Percentiles rank a stretch among this genome's conserved stretches.
Evolutionary conservation across 2,329 filamentous ascomycete species (phyloP).

Genomic region (Fusarium vanettenii): DNA sequence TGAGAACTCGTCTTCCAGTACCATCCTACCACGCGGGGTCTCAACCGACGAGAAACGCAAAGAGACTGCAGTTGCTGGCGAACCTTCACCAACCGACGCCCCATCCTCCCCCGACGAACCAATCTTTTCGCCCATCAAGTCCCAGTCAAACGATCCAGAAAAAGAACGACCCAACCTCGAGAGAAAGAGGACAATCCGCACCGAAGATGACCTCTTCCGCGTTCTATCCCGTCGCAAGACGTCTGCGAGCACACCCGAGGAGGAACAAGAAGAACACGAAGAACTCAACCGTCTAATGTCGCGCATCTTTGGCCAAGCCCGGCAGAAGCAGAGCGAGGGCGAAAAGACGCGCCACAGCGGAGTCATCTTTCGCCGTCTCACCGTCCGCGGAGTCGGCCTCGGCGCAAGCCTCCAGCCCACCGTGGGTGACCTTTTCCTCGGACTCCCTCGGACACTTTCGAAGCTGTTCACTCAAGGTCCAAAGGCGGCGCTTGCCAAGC

Average conservation of each 20-base stretch:
- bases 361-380: slow-evolving; percentile 76
- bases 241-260: slow-evolving; percentile 42
- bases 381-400: slow-evolving; percentile 76
- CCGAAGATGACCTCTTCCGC: slow-evolving; percentile 64
- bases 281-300: slow-evolving; percentile 74
- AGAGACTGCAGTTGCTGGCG: not conserved
- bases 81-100: slow-evolving; percentile 3
- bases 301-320: slow-evolving; percentile 74
- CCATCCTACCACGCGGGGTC: not conserved
- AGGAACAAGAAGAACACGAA: slow-evolving; percentile 53
- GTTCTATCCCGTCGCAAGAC: slow-evolving; percentile 62
- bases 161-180: slow-evolving; percentile 30
- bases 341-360: slow-evolving; percentile 77
- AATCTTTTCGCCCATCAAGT: slow-evolving; percentile 45
- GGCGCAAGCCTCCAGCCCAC: slow-evolving; percentile 67
- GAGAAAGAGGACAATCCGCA: slow-evolving; percentile 44
- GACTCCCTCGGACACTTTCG: slow-evolving; percentile 59
- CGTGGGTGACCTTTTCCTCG: slow-evolving; percentile 73
- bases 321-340: slow-evolving; percentile 74
- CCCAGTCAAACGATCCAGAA: slow-evolving; percentile 23
- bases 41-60: not conserved
- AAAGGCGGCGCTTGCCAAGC: slow-evolving; percentile 64
- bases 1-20: not conserved
- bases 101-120: slow-evolving; percentile 18
- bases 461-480: slow-evolving; percentile 60